phyloP scores from a whole-genome alignment of 1,284 basidiomycete species.

The Ceratobasidium sp. region DNA sequence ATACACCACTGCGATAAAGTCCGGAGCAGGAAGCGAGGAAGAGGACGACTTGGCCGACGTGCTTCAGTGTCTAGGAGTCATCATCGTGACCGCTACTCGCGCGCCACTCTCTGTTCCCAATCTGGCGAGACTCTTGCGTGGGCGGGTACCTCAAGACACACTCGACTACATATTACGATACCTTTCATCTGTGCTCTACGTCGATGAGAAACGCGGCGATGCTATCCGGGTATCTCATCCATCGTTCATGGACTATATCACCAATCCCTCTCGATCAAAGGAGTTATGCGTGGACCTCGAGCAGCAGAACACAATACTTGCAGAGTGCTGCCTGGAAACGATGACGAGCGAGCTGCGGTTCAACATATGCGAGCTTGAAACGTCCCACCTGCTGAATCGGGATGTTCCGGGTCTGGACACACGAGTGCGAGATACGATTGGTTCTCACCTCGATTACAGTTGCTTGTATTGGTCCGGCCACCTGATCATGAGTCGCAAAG shows the following conservation, averaged over 20 bases:
- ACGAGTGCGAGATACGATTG: not conserved
- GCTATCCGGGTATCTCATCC: slow-evolving; percentile 36
- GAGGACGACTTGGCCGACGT: too few relatives aligned
- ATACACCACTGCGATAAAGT: not conserved
- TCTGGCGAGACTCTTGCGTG: slow-evolving; percentile 14
- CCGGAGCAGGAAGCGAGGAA: too few relatives aligned
- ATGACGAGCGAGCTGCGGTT: slow-evolving; percentile 7
- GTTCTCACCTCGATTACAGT: slow-evolving; percentile 3
- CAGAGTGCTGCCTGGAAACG: slow-evolving; percentile 16
- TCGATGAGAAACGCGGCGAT: not conserved
- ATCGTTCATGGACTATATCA: slow-evolving; percentile 7
- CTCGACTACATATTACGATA: too few relatives aligned
- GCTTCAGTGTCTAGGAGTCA: not conserved
- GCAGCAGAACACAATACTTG: slow-evolving; percentile 21
- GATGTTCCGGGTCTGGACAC: slow-evolving; percentile 9
- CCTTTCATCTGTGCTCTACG: slow-evolving; percentile 40
- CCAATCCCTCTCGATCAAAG: slow-evolving; percentile 17
- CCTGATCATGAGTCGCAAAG: not conserved
- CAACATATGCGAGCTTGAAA: slow-evolving; percentile 28
- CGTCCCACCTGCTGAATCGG: not conserved
- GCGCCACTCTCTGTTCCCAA: slow-evolving; percentile 13
- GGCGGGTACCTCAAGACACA: not conserved
- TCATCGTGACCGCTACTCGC: slow-evolving; percentile 17
- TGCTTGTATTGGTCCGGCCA: slow-evolving; percentile 31
- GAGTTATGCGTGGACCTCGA: slow-evolving; percentile 15